Percentiles rank a stretch among this genome's conserved stretches.
Evolutionary conservation across 768 basidiomycete species (phyloP).

Genomic region (Suillus subluteus): DNA sequence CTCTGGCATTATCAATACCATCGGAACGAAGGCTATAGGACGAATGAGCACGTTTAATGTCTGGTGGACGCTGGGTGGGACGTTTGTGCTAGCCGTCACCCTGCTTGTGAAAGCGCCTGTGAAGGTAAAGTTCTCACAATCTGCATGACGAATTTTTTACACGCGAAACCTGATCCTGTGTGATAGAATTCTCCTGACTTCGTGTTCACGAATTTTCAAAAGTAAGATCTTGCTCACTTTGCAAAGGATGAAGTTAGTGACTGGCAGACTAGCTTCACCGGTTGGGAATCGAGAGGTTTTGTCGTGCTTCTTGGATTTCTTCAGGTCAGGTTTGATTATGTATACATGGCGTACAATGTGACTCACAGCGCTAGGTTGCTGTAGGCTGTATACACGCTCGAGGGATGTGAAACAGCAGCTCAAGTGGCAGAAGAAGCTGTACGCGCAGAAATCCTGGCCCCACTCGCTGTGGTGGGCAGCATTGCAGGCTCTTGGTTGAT

Average conservation of each 20-base stretch:
- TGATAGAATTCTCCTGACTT: constrained; percentile 52
- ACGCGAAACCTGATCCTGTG: constrained; percentile 3
- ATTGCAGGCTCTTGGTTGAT: constrained; percentile 61
- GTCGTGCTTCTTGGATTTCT: constrained; percentile 60
- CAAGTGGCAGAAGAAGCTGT: constrained; percentile 63
- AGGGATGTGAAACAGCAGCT: constrained; percentile 66
- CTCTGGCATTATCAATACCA: constrained; percentile 57
- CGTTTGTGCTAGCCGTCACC: constrained; percentile 56
- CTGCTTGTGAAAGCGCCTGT: constrained; percentile 59
- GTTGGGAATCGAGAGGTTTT: constrained; percentile 56
- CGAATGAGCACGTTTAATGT: constrained; percentile 58
- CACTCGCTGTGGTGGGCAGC: constrained; percentile 56
- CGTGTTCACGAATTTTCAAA: constrained; percentile 60
- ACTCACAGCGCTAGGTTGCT: constrained; percentile 32
- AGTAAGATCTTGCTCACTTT: constrained; percentile 35
- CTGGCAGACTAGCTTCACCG: constrained; percentile 47
- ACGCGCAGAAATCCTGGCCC: constrained; percentile 58
- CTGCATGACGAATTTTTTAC: constrained; percentile 18
- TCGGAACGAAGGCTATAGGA: constrained; percentile 60
- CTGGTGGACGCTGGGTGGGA: constrained; percentile 66
- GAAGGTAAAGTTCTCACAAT: constrained; percentile 41
- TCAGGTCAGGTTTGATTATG: not conserved
- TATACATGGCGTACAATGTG: not conserved
- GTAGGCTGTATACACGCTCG: constrained; percentile 64
- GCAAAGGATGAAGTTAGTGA: not conserved